A percentile compares a stretch with the other conserved stretches of the same genome.
phyloP scores from a whole-genome alignment of 306 rosid species.

The Vicia sativa region DNA sequence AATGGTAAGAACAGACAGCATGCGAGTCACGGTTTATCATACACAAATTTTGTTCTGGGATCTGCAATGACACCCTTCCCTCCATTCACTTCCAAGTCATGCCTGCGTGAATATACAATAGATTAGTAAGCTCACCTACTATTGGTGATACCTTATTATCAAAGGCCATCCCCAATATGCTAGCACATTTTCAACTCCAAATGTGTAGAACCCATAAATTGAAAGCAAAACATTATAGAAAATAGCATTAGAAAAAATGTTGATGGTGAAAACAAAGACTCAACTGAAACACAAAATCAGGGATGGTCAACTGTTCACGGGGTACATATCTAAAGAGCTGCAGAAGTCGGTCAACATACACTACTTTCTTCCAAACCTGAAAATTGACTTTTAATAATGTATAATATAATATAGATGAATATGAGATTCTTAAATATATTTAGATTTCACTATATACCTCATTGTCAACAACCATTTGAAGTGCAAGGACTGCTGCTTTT shows the following conservation, averaged over 20 bases:
- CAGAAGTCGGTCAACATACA: slow-evolving; percentile 81
- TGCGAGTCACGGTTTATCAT: slow-evolving; percentile 64
- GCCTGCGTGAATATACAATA: slow-evolving; percentile 57
- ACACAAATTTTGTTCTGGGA: slow-evolving; percentile 88
- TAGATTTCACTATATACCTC: slow-evolving; percentile 47
- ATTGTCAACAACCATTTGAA: slow-evolving; percentile 82
- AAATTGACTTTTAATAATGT: slow-evolving; percentile 19
- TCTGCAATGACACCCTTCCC: slow-evolving; percentile 93
- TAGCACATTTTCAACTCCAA: slow-evolving; percentile 22
- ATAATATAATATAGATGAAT: not conserved
- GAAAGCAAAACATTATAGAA: slow-evolving; percentile 18
- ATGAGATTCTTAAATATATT: slow-evolving; percentile 13
- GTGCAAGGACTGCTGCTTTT: slow-evolving; percentile 73
- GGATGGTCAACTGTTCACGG: slow-evolving; percentile 97
- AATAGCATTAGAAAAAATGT: slow-evolving; percentile 12
- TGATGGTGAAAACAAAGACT: slow-evolving; percentile 15
- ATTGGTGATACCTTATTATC: not conserved
- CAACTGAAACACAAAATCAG: slow-evolving; percentile 96
- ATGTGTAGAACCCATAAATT: slow-evolving; percentile 9
- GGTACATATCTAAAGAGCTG: slow-evolving; percentile 95
- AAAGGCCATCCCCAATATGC: not conserved
- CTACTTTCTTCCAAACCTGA: slow-evolving; percentile 98
- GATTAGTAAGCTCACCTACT: slow-evolving; percentile 30
- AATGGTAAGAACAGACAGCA: not conserved
- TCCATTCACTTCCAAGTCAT: slow-evolving; percentile 96